Base-by-base conservation (phyloP, 139 green algal species). In the Micractinium conductrix region DNA sequence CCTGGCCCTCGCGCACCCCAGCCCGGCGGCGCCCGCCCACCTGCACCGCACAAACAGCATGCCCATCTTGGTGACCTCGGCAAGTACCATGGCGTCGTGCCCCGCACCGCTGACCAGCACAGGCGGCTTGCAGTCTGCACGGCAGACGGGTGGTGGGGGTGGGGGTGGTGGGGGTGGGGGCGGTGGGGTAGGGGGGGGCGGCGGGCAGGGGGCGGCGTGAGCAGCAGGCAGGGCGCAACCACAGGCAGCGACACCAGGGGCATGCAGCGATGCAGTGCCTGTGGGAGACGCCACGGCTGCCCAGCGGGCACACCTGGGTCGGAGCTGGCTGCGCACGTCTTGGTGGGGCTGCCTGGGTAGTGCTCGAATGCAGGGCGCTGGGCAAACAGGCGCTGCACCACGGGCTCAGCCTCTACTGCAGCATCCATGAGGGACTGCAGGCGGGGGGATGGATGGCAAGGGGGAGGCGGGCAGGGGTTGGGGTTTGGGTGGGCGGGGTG, bases 1-100 rank as follows among this genome's bases (percentile, higher is more conserved):
- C 2, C n/a, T n/a, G n/a, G n/a, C n/a, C n/a, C n/a, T n/a, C n/a
- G n/a, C n/a, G n/a, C n/a, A n/a, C n/a, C n/a, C n/a, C n/a, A n/a
- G n/a, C n/a, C n/a, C n/a, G n/a, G n/a, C n/a, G n/a, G n/a, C n/a
- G n/a, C n/a, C 74, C 6, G 35, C 78, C 43, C 62, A 85, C 80
- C 26, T 79, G 67, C 80, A 88, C 4, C 96, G 88, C 85, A 98
- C 96, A 87, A 98, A 98, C 75, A 98, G 74, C 96, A 98, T 98
- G 58, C 78, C 92, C 71, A 96, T 93, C 84, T 80, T 78, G n/a
- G 92, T 91, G 1, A 95, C 55, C 7, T 95, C 88, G 2, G 94
- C 91, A 72, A 98, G 92, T 28, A 93, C 94, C 90, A 98, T 91
- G 12, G 94, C 94, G 80, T 99, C 96, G 63, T 98, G 96, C 0